Evolutionary conservation across 208 protist species (phyloP), one percentile per base, ranked within the genome.

Genomic region (Leishmania gerbilli): DNA sequence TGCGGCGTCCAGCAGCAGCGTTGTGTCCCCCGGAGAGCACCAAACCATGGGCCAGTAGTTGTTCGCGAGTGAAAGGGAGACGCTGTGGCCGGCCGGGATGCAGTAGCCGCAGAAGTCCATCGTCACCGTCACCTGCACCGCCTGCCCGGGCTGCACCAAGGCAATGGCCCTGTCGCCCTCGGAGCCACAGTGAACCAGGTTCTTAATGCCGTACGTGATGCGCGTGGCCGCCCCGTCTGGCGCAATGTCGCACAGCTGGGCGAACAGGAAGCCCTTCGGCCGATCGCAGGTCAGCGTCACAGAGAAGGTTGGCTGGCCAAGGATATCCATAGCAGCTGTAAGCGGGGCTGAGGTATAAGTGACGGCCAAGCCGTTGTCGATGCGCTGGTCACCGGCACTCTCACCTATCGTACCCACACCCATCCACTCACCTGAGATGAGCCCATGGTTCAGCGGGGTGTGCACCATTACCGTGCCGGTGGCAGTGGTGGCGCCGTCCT

Each of bases 1-100:
- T 17, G 64, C 51, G 31, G 82, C 49, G 56, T 83, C 56, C 19
- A 93, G 67, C 37, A 80, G 83, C 69, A 93, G 76, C 69, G 90
- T 92, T 40, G 87, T 90, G 75, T 88, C 80, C 79, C 86, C 81
- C 5, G 90, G 90, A 5, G 90, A 92, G 67, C 80, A 82, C 88
- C 90, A 93, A 53, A 93, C 83, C 86, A 90, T 92, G 45, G 90
- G 90, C 88, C 90, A 93, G 79, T 89, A 91, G 81, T 88, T 90
- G 80, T 93, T 93, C 71, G 90, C 88, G 31, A 93, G 74, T 37
- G 84, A 91, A 51, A 93, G 85, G 31, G 84, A 83, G 37, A 91
- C 0, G 58, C 81, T 67, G 77, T 93, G 90, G 9, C 88, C 90
- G 11, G 78, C 82, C 9, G 86, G 80, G 42, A 93, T 78, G 55